Base-by-base conservation (phyloP, 2,329 filamentous ascomycete genomes). In the Coleophoma cylindrospora region DNA sequence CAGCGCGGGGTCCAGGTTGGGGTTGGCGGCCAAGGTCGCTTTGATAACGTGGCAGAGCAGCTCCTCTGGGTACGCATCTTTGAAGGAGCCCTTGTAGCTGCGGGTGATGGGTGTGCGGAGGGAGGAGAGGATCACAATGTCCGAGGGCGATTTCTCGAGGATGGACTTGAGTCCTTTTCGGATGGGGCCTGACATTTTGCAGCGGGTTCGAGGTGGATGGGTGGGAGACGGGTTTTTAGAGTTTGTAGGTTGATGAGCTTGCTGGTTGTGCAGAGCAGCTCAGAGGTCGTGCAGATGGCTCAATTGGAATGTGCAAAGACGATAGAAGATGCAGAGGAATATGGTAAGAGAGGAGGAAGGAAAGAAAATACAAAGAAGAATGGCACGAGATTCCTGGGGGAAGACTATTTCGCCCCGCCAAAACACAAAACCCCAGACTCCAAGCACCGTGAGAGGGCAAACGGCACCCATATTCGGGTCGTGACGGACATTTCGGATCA, bases 31-130 rank as follows among this genome's bases (percentile, higher is more conserved):
- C 47, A 91, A 76, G 0, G 87, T 91, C 17, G 87, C 87, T 51
- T 66, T 66, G n/a, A 82, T 71, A 19, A 81, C 87, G 40, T 76
- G 70, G 19, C 84, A 79, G 48, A 96, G 86, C 49, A 96, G 79
- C 69, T 96, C 89, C 68, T 96, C 91, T 14, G 94, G 91, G 71
- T 92, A 91, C 45, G 91, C 86, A 66, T 95, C 88, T 68, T 89
- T 89, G 63, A 96, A 83, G 15, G 81, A 79, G 63, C 91, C 91
- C 64, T 89, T 89, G 74, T 90, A 86, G 38, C 90, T 83, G 56
- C 89, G 83, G 53, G 87, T 92, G 57, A 96, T 79, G 38, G 91
- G 88, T 8, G 91, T 96, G 59, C 91, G 89, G 38, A 96, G 79
- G n/a, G 91, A 84, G 17, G 91, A 95, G 61, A 96, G 83, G 66